phyloP scores from a whole-genome alignment of 495 filamentous ascomycete species.

The Penicillium longicatenatum region DNA sequence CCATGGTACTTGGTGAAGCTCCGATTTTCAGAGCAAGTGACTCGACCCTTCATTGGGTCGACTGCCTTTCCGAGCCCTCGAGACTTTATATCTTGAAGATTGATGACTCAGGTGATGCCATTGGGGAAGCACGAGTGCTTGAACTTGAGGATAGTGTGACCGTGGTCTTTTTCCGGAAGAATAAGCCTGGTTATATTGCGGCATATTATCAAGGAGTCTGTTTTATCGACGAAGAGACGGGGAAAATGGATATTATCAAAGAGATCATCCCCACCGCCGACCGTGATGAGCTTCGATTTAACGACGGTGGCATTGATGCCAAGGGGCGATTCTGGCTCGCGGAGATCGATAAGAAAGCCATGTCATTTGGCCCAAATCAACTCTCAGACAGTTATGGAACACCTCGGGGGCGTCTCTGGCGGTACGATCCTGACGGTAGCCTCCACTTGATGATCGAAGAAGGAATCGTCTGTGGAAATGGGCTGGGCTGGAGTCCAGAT shows the following conservation, averaged over 20 bases:
- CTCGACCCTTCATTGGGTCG: constrained; percentile 1
- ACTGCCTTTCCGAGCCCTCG: constrained; percentile 1
- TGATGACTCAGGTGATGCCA: background rate
- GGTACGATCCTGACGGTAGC: constrained; percentile 53
- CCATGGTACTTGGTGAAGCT: background rate
- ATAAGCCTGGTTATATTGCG: background rate
- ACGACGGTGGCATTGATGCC: constrained; percentile 1
- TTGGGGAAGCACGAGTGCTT: background rate
- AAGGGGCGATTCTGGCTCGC: constrained; percentile 3
- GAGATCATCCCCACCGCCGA: background rate
- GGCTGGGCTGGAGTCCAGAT: background rate
- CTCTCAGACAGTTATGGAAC: constrained; percentile 1
- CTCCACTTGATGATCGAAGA: background rate
- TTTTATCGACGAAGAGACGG: constrained; percentile 3
- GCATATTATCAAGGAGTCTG: constrained; percentile 2
- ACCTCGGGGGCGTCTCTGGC: constrained; percentile 41
- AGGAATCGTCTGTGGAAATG: constrained; percentile 2
- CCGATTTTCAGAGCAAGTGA: background rate
- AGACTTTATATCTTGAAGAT: background rate
- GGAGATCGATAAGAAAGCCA: constrained; percentile 1
- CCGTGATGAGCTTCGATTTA: background rate
- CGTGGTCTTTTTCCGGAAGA: constrained; percentile 1
- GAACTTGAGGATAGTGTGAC: constrained; percentile 1
- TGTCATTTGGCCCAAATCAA: constrained; percentile 8
- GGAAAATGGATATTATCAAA: background rate